phyloP scores from a whole-genome alignment of 1,284 basidiomycete genomes.

The Sanguinoderma infundibulare region DNA sequence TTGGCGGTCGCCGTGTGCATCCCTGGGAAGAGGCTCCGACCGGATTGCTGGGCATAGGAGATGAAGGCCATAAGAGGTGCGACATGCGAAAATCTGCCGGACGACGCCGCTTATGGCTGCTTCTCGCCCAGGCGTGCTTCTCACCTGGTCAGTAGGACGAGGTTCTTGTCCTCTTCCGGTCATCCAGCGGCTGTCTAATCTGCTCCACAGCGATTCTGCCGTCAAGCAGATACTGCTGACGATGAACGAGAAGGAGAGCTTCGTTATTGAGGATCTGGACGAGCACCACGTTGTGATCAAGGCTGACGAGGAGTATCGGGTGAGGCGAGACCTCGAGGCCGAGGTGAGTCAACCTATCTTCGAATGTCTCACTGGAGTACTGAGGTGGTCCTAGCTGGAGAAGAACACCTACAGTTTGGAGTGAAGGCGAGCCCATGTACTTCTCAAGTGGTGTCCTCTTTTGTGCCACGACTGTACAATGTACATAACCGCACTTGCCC shows the following conservation, averaged over 20 bases:
- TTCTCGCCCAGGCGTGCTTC: slow-evolving; percentile 57
- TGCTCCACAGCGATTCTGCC: slow-evolving; percentile 88
- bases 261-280: slow-evolving; percentile 57
- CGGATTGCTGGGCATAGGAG: slow-evolving; percentile 4
- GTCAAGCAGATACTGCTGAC: slow-evolving; percentile 88
- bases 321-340: slow-evolving; percentile 72
- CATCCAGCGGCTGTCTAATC: slow-evolving; percentile 36
- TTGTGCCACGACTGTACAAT: slow-evolving; percentile 3
- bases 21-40: neutral
- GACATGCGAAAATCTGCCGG: slow-evolving; percentile 19
- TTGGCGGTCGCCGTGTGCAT: neutral
- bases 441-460: no score
- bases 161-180: neutral
- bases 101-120: slow-evolving; percentile 7
- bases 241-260: slow-evolving; percentile 79
- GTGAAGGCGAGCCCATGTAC: slow-evolving; percentile 1
- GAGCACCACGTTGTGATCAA: slow-evolving; percentile 85
- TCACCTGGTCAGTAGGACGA: slow-evolving; percentile 64
- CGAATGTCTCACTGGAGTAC: neutral
- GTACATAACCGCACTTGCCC: neutral
- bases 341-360: slow-evolving; percentile 56
- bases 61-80: slow-evolving; percentile 73
- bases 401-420: slow-evolving; percentile 50
- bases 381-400: slow-evolving; percentile 32
- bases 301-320: slow-evolving; percentile 77